These are phyloP conservation scores for Rhizophagus sp. DNA, from an alignment of 192 early-diverging fungal species.

Conservation along the genomic window DNA sequence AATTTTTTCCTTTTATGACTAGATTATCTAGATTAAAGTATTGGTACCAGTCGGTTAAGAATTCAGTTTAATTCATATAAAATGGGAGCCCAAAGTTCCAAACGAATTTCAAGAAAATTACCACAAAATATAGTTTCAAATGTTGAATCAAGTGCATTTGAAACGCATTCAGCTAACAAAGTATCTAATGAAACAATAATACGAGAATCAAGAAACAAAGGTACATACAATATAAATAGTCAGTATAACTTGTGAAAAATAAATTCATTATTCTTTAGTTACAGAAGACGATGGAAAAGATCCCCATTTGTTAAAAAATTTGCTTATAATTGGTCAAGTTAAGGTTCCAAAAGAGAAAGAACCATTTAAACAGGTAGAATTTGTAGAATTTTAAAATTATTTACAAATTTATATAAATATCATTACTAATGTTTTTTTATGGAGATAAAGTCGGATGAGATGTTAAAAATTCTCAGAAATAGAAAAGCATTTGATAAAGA, in stretches of 20 bases:
- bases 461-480: not conserved
- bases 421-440: not conserved
- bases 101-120: conserved; percentile 6
- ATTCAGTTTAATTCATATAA: not conserved
- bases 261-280: conserved; percentile 1
- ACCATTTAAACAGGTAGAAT: conserved; percentile 1
- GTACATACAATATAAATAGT: not conserved
- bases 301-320: conserved; percentile 7
- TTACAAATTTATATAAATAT: not conserved
- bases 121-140: conserved; percentile 4
- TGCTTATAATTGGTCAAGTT: not conserved
- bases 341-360: not conserved
- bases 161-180: not conserved
- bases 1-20: not conserved
- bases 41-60: too few relatives aligned
- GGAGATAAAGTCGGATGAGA: not conserved
- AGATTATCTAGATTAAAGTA: not conserved
- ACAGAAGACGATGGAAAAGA: conserved; percentile 4
- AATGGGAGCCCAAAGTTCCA: conserved; percentile 12
- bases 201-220: not conserved
- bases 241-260: not conserved
- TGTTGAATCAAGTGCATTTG: conserved; percentile 8
- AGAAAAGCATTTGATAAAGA: not conserved
- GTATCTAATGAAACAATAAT: not conserved
- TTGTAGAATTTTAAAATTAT: not conserved